phyloP scores from a whole-genome alignment of 2,329 filamentous ascomycete genomes.

The Lasiodiplodia gonubiensis region DNA sequence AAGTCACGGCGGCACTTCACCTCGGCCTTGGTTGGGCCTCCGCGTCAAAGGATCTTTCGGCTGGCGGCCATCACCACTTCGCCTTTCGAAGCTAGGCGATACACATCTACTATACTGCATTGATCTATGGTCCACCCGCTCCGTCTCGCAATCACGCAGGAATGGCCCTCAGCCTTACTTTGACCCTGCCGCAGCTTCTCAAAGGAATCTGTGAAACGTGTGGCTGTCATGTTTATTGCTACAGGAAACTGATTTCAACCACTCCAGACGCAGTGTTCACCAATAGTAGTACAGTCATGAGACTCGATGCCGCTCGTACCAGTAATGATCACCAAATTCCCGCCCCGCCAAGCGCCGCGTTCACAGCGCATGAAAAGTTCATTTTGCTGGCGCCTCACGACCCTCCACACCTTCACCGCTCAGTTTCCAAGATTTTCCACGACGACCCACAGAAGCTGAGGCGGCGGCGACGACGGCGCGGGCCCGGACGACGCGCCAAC shows the following conservation, averaged over 20 bases:
- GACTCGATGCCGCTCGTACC: neutral
- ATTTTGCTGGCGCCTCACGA: neutral
- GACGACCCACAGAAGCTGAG: conserved; percentile 22
- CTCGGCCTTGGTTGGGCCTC: neutral
- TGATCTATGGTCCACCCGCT: conserved; percentile 10
- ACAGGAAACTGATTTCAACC: neutral
- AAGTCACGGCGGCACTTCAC: neutral
- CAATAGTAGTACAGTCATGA: neutral
- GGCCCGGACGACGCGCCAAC: neutral
- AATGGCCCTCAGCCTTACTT: neutral
- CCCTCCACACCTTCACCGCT: neutral
- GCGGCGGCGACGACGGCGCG: neutral
- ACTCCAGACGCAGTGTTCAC: neutral
- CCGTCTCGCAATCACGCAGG: neutral
- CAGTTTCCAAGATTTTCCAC: conserved; percentile 22
- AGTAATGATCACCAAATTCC: neutral
- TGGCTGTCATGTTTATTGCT: neutral
- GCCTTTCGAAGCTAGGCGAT: neutral
- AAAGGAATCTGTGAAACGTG: neutral
- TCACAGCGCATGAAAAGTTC: conserved; percentile 6
- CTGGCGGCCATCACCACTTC: conserved; percentile 2
- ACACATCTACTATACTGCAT: conserved; percentile 8
- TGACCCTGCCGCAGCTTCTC: neutral
- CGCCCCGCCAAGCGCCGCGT: neutral
- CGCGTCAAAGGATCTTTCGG: neutral